phyloP scores from a whole-genome alignment of 192 early-diverging fungal species.

The Coemansia sp. region DNA sequence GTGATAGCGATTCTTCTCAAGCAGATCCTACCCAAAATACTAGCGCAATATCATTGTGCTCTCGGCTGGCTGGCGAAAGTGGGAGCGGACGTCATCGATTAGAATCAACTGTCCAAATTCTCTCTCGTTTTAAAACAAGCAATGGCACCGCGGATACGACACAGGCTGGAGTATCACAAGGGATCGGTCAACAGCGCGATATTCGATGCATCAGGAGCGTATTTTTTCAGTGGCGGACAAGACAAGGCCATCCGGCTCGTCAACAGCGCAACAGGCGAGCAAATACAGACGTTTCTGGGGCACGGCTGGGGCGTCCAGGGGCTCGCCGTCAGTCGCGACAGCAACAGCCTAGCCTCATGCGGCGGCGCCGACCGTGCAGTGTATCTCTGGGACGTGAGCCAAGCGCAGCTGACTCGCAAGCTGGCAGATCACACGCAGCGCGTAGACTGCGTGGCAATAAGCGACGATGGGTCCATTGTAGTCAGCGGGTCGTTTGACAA shows the following conservation, averaged over 20 bases:
- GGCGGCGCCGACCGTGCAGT: slow-evolving; percentile 77
- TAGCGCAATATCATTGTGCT: no score
- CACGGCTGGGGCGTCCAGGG: slow-evolving; percentile 86
- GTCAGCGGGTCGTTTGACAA: slow-evolving; percentile 77
- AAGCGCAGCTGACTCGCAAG: slow-evolving; percentile 70
- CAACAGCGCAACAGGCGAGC: slow-evolving; percentile 68
- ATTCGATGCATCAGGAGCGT: slow-evolving; percentile 78
- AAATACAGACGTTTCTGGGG: slow-evolving; percentile 78
- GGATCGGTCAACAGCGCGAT: slow-evolving; percentile 70
- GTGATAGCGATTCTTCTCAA: not conserved
- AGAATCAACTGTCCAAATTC: no score
- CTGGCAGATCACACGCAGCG: slow-evolving; percentile 82
- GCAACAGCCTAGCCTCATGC: slow-evolving; percentile 74
- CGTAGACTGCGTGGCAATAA: slow-evolving; percentile 85
- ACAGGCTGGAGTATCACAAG: slow-evolving; percentile 61
- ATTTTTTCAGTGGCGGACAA: slow-evolving; percentile 78
- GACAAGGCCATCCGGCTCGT: slow-evolving; percentile 75
- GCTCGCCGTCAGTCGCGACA: slow-evolving; percentile 52
- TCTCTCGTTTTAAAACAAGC: not conserved
- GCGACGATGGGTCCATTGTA: slow-evolving; percentile 73
- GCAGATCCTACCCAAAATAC: no score
- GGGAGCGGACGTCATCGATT: not conserved
- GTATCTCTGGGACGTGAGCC: slow-evolving; percentile 85
- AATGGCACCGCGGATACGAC: slow-evolving; percentile 23
- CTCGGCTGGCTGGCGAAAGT: no score